Conservation (phyloP, 768 basidiomycete species). For the Amanita rimosa region DNA sequence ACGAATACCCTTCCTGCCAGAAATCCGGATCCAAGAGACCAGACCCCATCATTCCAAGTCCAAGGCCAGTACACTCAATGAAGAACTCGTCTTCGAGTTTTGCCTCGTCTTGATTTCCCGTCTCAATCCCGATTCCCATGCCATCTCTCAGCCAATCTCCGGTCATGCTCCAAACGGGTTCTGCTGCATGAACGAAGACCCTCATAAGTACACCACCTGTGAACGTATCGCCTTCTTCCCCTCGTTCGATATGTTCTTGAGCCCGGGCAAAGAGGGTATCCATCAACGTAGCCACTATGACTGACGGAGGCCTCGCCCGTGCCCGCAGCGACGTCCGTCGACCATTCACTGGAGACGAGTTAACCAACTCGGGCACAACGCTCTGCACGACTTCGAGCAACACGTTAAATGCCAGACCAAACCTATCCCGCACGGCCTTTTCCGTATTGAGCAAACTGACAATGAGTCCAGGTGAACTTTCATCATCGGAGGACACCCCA, state of each 20-base stretch:
- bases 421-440: constrained; percentile 43
- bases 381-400: constrained; percentile 37
- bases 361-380: constrained; percentile 13
- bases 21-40: constrained; percentile 62
- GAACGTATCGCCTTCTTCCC: constrained; percentile 27
- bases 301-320: constrained; percentile 31
- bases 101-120: constrained; percentile 17
- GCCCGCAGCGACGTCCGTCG: constrained; percentile 12
- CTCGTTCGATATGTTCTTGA: constrained; percentile 48
- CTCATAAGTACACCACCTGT: constrained; percentile 47
- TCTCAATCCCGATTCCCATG: constrained; percentile 39
- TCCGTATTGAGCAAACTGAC: constrained; percentile 61
- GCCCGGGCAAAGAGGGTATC: constrained; percentile 48
- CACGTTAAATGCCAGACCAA: constrained; percentile 46
- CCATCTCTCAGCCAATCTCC: constrained; percentile 65
- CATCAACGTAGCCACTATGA: constrained; percentile 45
- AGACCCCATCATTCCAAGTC: constrained; percentile 32
- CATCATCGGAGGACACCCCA: constrained; percentile 27
- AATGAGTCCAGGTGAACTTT: constrained; percentile 19
- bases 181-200: constrained; percentile 50
- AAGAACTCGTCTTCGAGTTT: constrained; percentile 71
- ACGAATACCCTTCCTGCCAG: constrained; percentile 62
- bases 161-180: constrained; percentile 68
- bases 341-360: constrained; percentile 3
- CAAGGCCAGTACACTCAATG: constrained; percentile 59